A percentile compares a stretch with the other conserved stretches of the same genome.
These are phyloP conservation scores for Lavandula angustifolia DNA, from an alignment of 257 asterid genomes.

Conservation along the genomic window DNA sequence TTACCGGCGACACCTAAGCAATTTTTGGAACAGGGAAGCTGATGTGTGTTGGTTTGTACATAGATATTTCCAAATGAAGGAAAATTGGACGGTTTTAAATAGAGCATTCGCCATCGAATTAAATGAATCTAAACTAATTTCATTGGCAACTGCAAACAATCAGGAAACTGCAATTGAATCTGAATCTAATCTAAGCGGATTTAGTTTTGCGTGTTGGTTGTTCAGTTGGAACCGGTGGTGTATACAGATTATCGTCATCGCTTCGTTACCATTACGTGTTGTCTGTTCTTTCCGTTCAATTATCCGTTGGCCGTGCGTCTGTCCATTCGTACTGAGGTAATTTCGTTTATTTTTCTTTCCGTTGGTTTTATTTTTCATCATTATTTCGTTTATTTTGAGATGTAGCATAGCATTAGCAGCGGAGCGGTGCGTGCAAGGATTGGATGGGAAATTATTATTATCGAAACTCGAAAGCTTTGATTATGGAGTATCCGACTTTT, in stretches of 20 bases:
- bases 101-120: slow-evolving; percentile 26
- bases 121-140: slow-evolving; percentile 22
- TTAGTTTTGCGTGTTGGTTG: slow-evolving; percentile 24
- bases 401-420: not conserved
- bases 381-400: not conserved
- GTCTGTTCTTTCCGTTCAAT: slow-evolving; percentile 26
- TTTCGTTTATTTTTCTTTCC: not conserved
- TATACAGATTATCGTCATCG: slow-evolving; percentile 19
- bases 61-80: slow-evolving; percentile 41
- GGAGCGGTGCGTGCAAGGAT: slow-evolving; percentile 29
- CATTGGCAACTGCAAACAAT: slow-evolving; percentile 23
- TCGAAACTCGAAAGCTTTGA: slow-evolving; percentile 24
- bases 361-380: not conserved
- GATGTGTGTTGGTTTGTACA: slow-evolving; percentile 41
- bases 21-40: slow-evolving; percentile 43
- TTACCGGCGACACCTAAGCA: slow-evolving; percentile 41
- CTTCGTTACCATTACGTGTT: slow-evolving; percentile 32
- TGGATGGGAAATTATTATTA: not conserved
- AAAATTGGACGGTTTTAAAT: slow-evolving; percentile 36
- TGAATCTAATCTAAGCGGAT: slow-evolving; percentile 7
- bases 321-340: slow-evolving; percentile 33
- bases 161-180: slow-evolving; percentile 22
- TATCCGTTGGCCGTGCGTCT: slow-evolving; percentile 21
- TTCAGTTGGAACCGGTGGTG: slow-evolving; percentile 25
- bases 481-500: not conserved